These are phyloP conservation scores for Excoecaria agallocha DNA, from an alignment of 345 rosid species.

Conservation along the genomic window DNA sequence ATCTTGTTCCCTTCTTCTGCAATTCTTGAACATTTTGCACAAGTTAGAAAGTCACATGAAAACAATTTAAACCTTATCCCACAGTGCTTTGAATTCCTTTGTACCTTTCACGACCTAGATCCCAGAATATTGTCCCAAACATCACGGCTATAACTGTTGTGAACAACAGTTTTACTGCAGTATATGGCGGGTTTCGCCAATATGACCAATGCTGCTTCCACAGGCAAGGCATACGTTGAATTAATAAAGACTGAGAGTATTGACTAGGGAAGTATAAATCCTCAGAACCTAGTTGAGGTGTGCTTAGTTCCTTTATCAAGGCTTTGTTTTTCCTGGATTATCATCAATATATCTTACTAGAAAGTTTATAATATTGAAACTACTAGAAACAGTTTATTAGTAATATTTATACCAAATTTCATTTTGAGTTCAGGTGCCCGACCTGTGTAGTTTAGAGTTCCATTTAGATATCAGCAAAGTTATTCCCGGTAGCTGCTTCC, in stretches of 20 bases:
- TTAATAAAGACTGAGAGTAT: conserved; percentile 52
- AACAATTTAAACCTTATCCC: not conserved
- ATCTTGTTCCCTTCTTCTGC: conserved; percentile 51
- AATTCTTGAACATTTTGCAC: not conserved
- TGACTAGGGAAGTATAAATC: conserved; percentile 54
- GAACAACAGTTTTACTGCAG: conserved; percentile 62
- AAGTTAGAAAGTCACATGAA: not conserved
- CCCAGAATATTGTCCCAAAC: conserved; percentile 75
- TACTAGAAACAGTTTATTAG: no score
- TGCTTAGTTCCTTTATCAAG: conserved; percentile 50
- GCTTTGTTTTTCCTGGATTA: conserved; percentile 47
- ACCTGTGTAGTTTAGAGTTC: conserved; percentile 61
- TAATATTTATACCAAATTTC: no score
- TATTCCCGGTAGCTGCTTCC: conserved; percentile 53
- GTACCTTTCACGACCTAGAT: conserved; percentile 56
- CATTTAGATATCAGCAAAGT: conserved; percentile 58
- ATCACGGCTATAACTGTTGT: conserved; percentile 53
- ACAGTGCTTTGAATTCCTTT: not conserved
- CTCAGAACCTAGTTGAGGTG: conserved; percentile 52
- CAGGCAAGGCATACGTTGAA: conserved; percentile 60
- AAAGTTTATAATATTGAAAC: not conserved
- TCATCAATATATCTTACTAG: not conserved
- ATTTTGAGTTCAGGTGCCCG: no score
- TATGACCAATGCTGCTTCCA: conserved; percentile 77
- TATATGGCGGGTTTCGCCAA: conserved; percentile 73